Conservation (phyloP, 75 land plant species). For the Picea glauca region DNA sequence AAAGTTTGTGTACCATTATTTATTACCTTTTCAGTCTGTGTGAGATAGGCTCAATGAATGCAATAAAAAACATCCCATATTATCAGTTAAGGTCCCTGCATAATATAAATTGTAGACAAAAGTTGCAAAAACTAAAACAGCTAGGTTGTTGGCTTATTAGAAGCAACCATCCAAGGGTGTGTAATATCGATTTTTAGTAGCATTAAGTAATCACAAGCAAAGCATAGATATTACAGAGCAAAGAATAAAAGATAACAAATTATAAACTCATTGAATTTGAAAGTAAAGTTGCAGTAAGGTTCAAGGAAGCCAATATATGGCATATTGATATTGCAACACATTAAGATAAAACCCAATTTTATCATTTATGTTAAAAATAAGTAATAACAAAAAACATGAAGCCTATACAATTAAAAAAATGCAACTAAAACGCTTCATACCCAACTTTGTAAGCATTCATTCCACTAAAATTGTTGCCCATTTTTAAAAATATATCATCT, state of each 20-base stretch:
- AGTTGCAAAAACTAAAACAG: no score
- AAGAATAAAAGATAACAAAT: not conserved
- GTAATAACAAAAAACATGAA: not conserved
- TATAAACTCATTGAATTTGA: not conserved
- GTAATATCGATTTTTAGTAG: no score
- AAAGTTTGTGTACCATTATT: no score
- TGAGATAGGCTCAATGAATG: no score
- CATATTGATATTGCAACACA: not conserved
- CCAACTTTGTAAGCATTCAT: slow-evolving; percentile 95
- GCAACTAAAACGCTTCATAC: slow-evolving; percentile 29
- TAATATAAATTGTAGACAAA: no score
- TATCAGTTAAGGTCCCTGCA: no score
- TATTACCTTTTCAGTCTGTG: no score
- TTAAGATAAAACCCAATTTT: no score
- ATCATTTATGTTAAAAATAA: not conserved
- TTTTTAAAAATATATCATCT: slow-evolving; percentile 77
- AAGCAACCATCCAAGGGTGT: no score
- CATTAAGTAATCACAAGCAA: not conserved
- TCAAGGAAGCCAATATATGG: not conserved
- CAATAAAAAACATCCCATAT: no score
- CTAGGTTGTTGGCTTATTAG: no score
- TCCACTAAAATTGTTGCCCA: slow-evolving; percentile 81
- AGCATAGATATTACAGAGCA: not conserved
- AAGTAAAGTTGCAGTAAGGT: not conserved
- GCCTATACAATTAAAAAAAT: not conserved